Evolutionary conservation across 768 basidiomycete species (phyloP), one percentile per base, ranked within the genome.

Genomic region (Mycena kentingensis): DNA sequence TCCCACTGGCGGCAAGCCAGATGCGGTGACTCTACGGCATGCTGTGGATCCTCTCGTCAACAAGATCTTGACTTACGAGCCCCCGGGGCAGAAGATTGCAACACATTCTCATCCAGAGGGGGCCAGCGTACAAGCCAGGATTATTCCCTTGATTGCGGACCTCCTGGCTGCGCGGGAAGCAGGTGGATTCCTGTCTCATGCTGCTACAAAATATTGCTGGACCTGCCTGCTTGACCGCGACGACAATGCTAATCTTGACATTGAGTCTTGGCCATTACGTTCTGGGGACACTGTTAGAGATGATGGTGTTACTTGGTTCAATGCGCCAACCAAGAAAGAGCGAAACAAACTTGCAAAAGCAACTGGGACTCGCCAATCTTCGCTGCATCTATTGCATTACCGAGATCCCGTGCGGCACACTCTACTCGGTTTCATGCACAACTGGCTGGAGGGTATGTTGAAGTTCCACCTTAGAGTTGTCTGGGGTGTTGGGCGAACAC

Each of bases 1-100:
- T 27, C 69, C 68, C 48, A 63, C 65, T 0, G 67, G 65, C 1
- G 49, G 53, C 11, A 61, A 63, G 27, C 68, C 67, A 4, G 48
- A 25, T 21, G 49, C 52, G 3, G 26, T 15, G 24, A 49, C 36
- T 24, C 48, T 62, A 12, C 4, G 22, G 2, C 31, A 49, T 43
- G 26, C 60, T n/a, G 38, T 60, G 18, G 50, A 56, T 12, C 24
- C 36, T 21, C 28, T 57, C 32, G 44, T 50, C 21, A 49, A 41
- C 25, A 50, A 36, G 39, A 42, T 60, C 28, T 26, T 50, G 4
- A 22, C 11, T 11, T 54, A 37, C 42, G 26, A 48, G 18, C 10
- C 25, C 1, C 42, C 51, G 32, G 60, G 60, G 2, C 50, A 48
- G n/a, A 22, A 25, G 13, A 37, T 58, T 1, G 38, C 18, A 10